These are phyloP conservation scores for Nissolia schottii DNA, from an alignment of 306 rosid species.

Conservation along the genomic window DNA sequence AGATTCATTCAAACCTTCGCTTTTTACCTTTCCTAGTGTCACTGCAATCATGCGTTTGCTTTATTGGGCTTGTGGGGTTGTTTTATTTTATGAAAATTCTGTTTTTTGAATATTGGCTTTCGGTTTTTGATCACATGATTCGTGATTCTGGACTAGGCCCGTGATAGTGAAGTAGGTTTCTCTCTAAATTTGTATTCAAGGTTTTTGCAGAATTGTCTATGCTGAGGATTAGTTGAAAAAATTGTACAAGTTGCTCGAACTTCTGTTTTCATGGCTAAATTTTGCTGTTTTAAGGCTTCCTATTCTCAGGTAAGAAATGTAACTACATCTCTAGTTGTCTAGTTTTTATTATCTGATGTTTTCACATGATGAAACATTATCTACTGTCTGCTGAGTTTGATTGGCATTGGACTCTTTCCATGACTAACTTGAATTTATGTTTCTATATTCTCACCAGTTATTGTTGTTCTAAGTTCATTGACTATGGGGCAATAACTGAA, in stretches of 20 bases:
- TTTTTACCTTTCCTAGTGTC: not conserved
- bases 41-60: not conserved
- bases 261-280: conserved; percentile 56
- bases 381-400: conserved; percentile 8
- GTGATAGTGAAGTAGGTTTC: conserved; percentile 41
- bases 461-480: conserved; percentile 3
- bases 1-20: conserved; percentile 29
- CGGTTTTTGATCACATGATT: conserved; percentile 32
- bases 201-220: conserved; percentile 36
- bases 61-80: conserved; percentile 38
- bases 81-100: conserved; percentile 14
- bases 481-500: not conserved
- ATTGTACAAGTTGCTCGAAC: conserved; percentile 19
- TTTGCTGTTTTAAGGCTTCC: conserved; percentile 69
- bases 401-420: conserved; percentile 15
- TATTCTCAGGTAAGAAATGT: conserved; percentile 62
- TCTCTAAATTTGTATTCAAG: conserved; percentile 39
- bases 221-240: conserved; percentile 38
- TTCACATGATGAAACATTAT: not conserved
- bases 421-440: conserved; percentile 13
- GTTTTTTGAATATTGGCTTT: conserved; percentile 20
- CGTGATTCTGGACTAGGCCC: conserved; percentile 27
- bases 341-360: not conserved
- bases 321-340: not conserved
- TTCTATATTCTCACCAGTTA: not conserved